Evolutionary conservation across 1,139 yeast genomes (phyloP).

Genomic region (Geotrichum cucujoidarum): DNA sequence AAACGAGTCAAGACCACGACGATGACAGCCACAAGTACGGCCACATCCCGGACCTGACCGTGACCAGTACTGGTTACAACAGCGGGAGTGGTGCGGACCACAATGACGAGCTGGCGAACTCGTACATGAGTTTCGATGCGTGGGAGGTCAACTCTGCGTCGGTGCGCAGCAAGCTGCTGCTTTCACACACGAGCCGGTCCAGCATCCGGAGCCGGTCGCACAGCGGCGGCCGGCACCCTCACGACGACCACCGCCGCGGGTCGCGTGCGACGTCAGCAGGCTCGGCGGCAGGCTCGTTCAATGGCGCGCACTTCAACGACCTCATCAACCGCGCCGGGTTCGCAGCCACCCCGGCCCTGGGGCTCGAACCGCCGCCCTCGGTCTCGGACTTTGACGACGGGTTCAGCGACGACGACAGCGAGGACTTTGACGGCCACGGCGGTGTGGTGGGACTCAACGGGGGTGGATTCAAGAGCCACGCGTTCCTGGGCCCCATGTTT

Average conservation of each 20-base stretch:
- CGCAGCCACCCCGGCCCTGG: conserved; percentile 1
- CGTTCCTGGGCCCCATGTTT: not conserved
- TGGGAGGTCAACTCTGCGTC: conserved; percentile 15
- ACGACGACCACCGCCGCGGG: not conserved
- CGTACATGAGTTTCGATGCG: conserved; percentile 9
- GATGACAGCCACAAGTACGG: no score
- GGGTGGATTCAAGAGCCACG: not conserved
- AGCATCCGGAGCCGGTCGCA: not conserved
- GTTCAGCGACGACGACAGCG: not conserved
- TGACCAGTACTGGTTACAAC: not conserved
- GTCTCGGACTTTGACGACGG: not conserved
- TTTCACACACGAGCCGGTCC: conserved; percentile 1
- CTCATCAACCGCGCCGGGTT: conserved; percentile 11
- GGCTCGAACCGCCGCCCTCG: not conserved
- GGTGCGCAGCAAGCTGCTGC: conserved; percentile 3
- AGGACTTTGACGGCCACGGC: not conserved
- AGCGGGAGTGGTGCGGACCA: not conserved
- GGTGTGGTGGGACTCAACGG: not conserved
- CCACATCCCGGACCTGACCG: not conserved
- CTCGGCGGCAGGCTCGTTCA: not conserved
- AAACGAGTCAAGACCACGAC: no score
- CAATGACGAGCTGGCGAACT: not conserved
- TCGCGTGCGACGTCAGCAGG: not conserved
- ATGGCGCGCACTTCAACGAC: conserved; percentile 6
- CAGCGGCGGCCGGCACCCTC: not conserved